Conservation (phyloP, 1,284 basidiomycete genomes). For the Xerocomus amazonicus region DNA sequence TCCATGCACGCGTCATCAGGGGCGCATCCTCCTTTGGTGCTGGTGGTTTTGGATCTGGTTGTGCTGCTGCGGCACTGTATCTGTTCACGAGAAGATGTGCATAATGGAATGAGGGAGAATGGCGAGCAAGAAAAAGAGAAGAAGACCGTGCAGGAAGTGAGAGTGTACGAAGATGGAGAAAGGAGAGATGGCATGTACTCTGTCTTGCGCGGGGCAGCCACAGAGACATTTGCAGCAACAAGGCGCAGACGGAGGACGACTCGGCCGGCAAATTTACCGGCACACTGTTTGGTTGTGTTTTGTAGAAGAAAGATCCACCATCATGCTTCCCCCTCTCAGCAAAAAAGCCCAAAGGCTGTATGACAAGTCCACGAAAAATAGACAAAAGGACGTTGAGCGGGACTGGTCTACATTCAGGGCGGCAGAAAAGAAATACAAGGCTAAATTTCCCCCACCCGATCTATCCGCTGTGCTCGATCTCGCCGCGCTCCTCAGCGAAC, state of each 20-base stretch:
- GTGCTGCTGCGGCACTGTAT: neutral
- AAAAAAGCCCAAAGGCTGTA: slow-evolving; percentile 58
- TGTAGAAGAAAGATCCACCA: slow-evolving; percentile 19
- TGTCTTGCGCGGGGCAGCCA: slow-evolving; percentile 49
- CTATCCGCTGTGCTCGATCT: slow-evolving; percentile 66
- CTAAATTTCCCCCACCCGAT: slow-evolving; percentile 71
- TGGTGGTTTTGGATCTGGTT: slow-evolving; percentile 46
- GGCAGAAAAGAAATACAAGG: slow-evolving; percentile 74
- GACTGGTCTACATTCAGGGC: slow-evolving; percentile 71
- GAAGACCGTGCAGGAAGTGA: slow-evolving; percentile 10
- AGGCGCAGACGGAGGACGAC: neutral
- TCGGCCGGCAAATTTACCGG: slow-evolving; percentile 14
- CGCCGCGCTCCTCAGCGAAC: slow-evolving; percentile 25
- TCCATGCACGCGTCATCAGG: slow-evolving; percentile 69
- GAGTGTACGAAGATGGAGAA: slow-evolving; percentile 13
- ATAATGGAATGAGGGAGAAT: neutral
- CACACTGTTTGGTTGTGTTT: slow-evolving; percentile 28
- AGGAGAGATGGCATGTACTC: slow-evolving; percentile 11
- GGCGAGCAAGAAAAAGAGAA: slow-evolving; percentile 14
- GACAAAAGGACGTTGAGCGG: slow-evolving; percentile 39
- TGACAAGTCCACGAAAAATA: slow-evolving; percentile 57
- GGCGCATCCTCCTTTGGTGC: slow-evolving; percentile 55
- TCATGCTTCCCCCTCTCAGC: slow-evolving; percentile 22
- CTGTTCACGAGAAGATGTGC: no score
- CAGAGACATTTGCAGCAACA: slow-evolving; percentile 51